Conservation (phyloP, 352 stramenopile genomes). For the Pythium oligandrum region DNA sequence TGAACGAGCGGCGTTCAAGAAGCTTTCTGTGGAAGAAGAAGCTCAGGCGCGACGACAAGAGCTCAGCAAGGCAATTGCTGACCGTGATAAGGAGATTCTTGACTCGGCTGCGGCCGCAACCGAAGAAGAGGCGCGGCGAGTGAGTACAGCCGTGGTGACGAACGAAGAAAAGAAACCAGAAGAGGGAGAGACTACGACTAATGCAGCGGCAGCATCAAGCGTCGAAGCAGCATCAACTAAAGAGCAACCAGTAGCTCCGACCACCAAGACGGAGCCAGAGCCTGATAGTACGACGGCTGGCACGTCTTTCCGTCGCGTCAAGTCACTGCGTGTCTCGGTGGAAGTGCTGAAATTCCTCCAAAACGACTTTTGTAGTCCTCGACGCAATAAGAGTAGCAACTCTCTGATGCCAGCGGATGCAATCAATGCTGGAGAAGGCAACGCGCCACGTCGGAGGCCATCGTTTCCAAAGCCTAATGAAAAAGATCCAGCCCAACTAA, state of each 20-base stretch:
- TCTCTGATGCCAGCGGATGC: constrained; percentile 1
- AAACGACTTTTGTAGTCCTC: constrained; percentile 65
- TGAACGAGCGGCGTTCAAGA: constrained; percentile 63
- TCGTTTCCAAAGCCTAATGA: constrained; percentile 6
- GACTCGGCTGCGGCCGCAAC: constrained; percentile 3
- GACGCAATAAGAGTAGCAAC: constrained; percentile 12
- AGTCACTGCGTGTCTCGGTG: constrained; percentile 49
- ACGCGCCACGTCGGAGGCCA: background rate
- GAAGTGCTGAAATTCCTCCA: constrained; percentile 65
- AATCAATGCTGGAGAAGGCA: background rate
- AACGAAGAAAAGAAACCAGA: background rate
- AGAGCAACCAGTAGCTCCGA: background rate
- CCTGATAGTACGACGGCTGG: background rate
- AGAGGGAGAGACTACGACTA: background rate
- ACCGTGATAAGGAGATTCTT: constrained; percentile 46
- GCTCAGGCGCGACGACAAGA: constrained; percentile 49
- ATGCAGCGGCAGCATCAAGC: background rate
- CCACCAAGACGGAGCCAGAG: background rate
- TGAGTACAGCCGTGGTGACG: background rate
- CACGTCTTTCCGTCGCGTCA: constrained; percentile 34
- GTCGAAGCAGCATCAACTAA: background rate
- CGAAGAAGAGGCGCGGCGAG: background rate
- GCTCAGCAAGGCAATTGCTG: constrained; percentile 58
- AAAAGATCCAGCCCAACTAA: background rate
- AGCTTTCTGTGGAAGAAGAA: constrained; percentile 79